Base-by-base conservation (phyloP, 140 eudicot genomes). In the Stevia rebaudiana region DNA sequence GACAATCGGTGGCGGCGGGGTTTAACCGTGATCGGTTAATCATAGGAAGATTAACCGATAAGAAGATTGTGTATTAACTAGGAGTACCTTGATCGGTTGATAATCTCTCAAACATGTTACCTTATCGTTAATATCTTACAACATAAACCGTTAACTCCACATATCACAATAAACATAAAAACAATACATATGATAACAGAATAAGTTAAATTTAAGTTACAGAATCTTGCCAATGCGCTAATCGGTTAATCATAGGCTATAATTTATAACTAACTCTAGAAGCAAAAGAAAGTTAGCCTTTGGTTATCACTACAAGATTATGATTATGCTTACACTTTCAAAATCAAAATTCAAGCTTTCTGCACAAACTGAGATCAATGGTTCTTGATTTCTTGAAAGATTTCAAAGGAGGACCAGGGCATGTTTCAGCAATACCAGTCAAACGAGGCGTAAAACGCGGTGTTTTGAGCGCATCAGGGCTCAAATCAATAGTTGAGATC, bases 331-430 rank as follows among this genome's bases (percentile, higher is more conserved):
- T 44, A 66, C 42, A 65, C n/a, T n/a, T n/a, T n/a, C n/a, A 46
- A 17, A 30, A 5, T 65, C 79, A 58, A 81, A 33, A 84, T 25
- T 81, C 86, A 56, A 87, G 92, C 88, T 75, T 87, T 66, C 76
- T 74, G 83, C 88, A 81, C 72, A 87, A 53, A 11, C 71, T 66
- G 31, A 69, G 68, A 65, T 81, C 83, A 23, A 79, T 79, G 63
- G 33, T 69, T 42, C 67, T 57, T 17, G 63, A 67, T 60, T 71
- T 76, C 37, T 69, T 69, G 11, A 35, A 42, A 5, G 67, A 28
- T 72, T 79, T 87, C 42, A 77, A 25, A 12, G 95, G 95, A 21
- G 92, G 86, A 35, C 67, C 74, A 44, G 95, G 91, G 61, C 95
- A 86, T 21, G 86, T 81, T 13, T 86, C 86, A 11, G 86, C 83